These are phyloP conservation scores for Williopsis jadinii DNA, from an alignment of 1,139 yeast genomes.

Conservation along the genomic window DNA sequence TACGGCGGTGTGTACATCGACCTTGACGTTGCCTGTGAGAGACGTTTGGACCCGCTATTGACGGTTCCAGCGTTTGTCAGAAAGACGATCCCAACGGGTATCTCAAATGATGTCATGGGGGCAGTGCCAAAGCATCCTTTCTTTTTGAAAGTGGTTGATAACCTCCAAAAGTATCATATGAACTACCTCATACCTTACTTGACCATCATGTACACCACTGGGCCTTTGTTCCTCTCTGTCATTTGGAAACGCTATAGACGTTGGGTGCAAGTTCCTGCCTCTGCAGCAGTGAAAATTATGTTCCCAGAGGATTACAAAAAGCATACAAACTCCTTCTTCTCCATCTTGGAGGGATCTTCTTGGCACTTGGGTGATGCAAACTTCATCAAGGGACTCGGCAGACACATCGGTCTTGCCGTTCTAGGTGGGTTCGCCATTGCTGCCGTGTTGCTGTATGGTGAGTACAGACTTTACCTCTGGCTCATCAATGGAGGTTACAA, in stretches of 20 bases:
- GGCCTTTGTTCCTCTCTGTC: constrained; percentile 81
- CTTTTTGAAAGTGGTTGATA: constrained; percentile 63
- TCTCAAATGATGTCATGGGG: constrained; percentile 92
- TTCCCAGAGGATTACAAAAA: constrained; percentile 68
- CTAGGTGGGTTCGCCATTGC: constrained; percentile 61
- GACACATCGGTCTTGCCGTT: constrained; percentile 65
- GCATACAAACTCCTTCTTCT: constrained; percentile 53
- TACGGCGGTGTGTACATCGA: constrained; percentile 91
- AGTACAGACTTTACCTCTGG: constrained; percentile 53
- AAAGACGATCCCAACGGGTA: constrained; percentile 85
- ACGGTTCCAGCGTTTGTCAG: constrained; percentile 81
- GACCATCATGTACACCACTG: constrained; percentile 91
- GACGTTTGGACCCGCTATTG: constrained; percentile 71
- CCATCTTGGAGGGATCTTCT: constrained; percentile 71
- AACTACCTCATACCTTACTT: constrained; percentile 82
- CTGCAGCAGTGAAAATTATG: constrained; percentile 57
- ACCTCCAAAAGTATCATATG: constrained; percentile 49
- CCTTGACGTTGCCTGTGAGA: constrained; percentile 80
- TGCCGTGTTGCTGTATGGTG: constrained; percentile 47
- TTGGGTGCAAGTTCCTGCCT: constrained; percentile 56
- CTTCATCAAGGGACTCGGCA: constrained; percentile 61
- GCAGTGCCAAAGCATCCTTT: constrained; percentile 83
- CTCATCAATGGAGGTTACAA: constrained; percentile 21
- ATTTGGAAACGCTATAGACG: constrained; percentile 84
- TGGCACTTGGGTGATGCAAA: constrained; percentile 89